Conservation (phyloP, 108 stramenopile species). For the Fistulifera pelliculosa region DNA sequence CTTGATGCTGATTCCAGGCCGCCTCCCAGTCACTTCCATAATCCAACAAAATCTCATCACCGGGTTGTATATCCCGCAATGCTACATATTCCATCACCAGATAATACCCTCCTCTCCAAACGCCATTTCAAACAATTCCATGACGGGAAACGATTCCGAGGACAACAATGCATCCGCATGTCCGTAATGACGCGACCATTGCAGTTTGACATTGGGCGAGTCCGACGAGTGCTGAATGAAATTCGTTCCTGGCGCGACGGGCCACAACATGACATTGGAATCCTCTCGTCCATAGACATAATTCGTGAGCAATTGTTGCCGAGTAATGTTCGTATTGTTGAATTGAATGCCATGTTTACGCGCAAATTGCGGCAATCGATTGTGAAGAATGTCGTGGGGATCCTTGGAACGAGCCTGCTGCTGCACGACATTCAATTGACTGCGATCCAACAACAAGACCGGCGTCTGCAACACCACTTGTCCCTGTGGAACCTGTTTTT, state of each 20-base stretch:
- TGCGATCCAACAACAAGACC: conserved; percentile 27
- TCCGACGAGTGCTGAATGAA: conserved; percentile 18
- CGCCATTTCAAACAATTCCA: conserved; percentile 1
- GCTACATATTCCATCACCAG: conserved; percentile 43
- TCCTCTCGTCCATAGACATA: conserved; percentile 23
- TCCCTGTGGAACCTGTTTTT: conserved; percentile 15
- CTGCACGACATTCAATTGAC: conserved; percentile 7
- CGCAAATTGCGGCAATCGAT: not conserved
- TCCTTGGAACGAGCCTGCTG: too few species aligned
- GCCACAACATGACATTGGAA: conserved; percentile 20
- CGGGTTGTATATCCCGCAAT: conserved; percentile 30
- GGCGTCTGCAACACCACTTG: conserved; percentile 27
- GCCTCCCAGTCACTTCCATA: conserved; percentile 42
- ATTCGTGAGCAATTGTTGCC: conserved; percentile 15
- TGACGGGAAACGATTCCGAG: not conserved
- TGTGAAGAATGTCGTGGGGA: not conserved
- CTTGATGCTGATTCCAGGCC: conserved; percentile 36
- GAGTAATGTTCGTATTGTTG: not conserved
- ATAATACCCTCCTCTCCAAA: conserved; percentile 1
- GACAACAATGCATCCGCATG: too few species aligned
- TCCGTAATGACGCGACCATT: conserved; percentile 22
- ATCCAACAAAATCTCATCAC: conserved; percentile 42
- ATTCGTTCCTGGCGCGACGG: conserved; percentile 24
- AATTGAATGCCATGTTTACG: conserved; percentile 1
- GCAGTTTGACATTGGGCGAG: conserved; percentile 39